Evolutionary conservation across 31 red algal species (phyloP), one percentile per base, ranked within the genome.

Genomic region (Porphyra umbilicalis): DNA sequence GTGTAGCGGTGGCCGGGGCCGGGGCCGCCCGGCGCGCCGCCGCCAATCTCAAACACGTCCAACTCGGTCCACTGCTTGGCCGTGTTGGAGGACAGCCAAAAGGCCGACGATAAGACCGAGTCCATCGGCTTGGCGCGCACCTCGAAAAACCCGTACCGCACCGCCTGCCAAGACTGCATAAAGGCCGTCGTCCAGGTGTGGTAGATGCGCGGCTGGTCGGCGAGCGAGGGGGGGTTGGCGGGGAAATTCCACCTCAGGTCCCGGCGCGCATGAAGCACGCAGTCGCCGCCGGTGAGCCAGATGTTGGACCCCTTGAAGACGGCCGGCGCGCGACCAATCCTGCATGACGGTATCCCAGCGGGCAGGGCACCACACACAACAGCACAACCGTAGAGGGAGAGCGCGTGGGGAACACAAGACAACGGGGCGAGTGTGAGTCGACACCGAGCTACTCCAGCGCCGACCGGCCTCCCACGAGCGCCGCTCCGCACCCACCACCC

Each of bases 11-110:
- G 87, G 29, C 75, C 84, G 30, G 34, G 82, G 38, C 84, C 89
- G 32, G 32, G 82, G 8, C 31, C 38, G 44, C 44, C 80, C 9
- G 40, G 6, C 74, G 77, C 85, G 75, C 85, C 88, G 8, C 79
- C 85, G 8, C 83, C 85, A 35, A 85, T 85, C 79, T 90, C 88
- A 77, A 90, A 90, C 18, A 90, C 88, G 74, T 90, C 83, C 10
- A 90, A 76, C 79, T 90, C 88, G 16, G 88, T 90, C 88, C 88
- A 90, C 1, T 79, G 10, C 15, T 39, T 29, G 3, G 83, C 79
- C 18, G 75, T 78, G 46, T 90, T 90, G n/a, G 75, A 38, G 13
- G 88, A 75, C 11, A 90, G 75, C 88, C 88, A 90, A 35, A 90
- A 90, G 15, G 88, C 88, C 75, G 83, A 85, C 11, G 88, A 90